phyloP scores from a whole-genome alignment of 164 flowering plant genomes.

The Nymphaea colorata region DNA sequence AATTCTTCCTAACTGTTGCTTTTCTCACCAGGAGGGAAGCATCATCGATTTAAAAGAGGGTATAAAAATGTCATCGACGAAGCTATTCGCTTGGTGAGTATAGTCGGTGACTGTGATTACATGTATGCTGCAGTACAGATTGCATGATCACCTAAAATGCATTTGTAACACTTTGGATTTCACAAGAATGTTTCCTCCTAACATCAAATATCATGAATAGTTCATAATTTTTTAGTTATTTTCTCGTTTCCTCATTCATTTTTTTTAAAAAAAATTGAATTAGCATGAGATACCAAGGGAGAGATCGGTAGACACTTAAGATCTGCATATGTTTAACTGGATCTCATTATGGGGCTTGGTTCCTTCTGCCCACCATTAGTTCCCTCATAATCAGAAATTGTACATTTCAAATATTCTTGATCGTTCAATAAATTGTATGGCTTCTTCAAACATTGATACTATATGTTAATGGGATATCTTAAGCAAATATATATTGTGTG shows the following conservation, averaged over 20 bases:
- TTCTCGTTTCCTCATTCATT: background rate
- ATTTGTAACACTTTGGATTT: too few species aligned
- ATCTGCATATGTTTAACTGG: too few species aligned
- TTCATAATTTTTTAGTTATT: background rate
- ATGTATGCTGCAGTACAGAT: background rate
- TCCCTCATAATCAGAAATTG: too few species aligned
- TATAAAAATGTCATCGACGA: slow-evolving; percentile 98
- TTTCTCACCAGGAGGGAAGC: slow-evolving; percentile 49
- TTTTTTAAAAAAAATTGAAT: too few species aligned
- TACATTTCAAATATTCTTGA: too few species aligned
- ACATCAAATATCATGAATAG: background rate
- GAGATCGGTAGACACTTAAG: too few species aligned
- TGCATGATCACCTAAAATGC: background rate
- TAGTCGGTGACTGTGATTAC: background rate
- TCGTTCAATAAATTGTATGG: background rate
- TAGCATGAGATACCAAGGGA: background rate
- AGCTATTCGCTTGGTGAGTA: slow-evolving; percentile 87
- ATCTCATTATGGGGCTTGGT: too few species aligned
- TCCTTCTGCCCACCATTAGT: too few species aligned
- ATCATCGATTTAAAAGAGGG: slow-evolving; percentile 94
- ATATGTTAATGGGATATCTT: background rate
- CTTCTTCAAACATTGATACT: background rate
- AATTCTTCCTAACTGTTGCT: slow-evolving; percentile 7
- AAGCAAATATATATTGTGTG: background rate
- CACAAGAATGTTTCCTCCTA: too few species aligned